Percentiles rank a stretch among this genome's conserved stretches.
phyloP scores from a whole-genome alignment of 495 filamentous ascomycete species.

The Penicillium macrosclerotiorum region DNA sequence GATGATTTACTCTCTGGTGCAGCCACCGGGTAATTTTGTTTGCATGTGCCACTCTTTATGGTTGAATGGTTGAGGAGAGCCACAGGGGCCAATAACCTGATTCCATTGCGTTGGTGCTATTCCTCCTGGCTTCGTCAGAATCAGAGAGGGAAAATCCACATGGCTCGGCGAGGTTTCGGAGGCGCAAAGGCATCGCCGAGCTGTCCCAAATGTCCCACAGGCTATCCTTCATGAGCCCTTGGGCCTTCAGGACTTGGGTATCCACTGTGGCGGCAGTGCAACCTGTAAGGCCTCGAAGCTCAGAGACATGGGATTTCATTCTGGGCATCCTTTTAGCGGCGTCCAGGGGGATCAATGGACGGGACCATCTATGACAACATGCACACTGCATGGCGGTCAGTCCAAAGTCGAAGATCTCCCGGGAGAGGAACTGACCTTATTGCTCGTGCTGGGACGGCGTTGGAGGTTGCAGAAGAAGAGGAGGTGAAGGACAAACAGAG shows the following conservation, averaged over 20 bases:
- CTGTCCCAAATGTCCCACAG: conserved; percentile 27
- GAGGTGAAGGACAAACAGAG: conserved; percentile 19
- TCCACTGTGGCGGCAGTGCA: conserved; percentile 33
- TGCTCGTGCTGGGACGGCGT: background rate
- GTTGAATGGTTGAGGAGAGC: too few relatives aligned
- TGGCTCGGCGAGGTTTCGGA: too few relatives aligned
- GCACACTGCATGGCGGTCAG: conserved; percentile 24
- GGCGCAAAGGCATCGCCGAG: too few relatives aligned
- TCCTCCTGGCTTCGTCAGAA: too few relatives aligned
- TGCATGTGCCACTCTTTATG: too few relatives aligned
- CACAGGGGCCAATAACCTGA: too few relatives aligned
- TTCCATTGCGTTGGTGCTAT: too few relatives aligned
- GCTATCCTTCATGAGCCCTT: conserved; percentile 18
- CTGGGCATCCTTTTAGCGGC: background rate
- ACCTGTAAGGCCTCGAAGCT: conserved; percentile 39
- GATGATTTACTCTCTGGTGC: too few relatives aligned
- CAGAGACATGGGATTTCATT: conserved; percentile 16
- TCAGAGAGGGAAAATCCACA: conserved; percentile 56
- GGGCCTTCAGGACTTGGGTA: conserved; percentile 29
- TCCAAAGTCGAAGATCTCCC: conserved; percentile 21
- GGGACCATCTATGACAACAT: conserved; percentile 17
- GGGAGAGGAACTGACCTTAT: conserved; percentile 8
- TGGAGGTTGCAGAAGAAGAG: background rate
- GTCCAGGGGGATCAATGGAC: conserved; percentile 11
- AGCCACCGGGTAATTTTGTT: too few relatives aligned